Base-by-base conservation (phyloP, 2,329 filamentous ascomycete genomes). In the Colletotrichum caudatum region DNA sequence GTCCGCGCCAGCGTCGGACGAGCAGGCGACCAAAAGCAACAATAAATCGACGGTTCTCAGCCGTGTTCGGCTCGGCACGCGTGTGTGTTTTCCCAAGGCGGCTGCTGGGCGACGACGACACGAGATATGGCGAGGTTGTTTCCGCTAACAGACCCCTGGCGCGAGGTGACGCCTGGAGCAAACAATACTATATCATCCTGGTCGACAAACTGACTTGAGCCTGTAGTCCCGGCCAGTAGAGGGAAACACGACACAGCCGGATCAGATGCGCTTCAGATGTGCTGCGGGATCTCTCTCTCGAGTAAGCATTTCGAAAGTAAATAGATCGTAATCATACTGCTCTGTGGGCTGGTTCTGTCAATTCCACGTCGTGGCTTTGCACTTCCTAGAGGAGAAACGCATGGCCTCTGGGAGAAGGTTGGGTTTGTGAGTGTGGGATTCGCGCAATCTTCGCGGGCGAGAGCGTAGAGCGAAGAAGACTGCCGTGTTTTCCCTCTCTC, bases 401-500 rank as follows among this genome's bases (percentile, higher is more conserved):
- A 3, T 48, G 44, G 44, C 20, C 20, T 48, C 8, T 3, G 4
- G 18, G 7, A 46, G 3, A 7, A n/a, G 4, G 20, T n/a, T n/a
- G 44, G 11, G n/a, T n/a, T 48, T 12, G 46, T 11, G 7, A 23
- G 7, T 8, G 3, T 8, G 44, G 20, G 9, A 48, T 48, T 48
- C 46, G 12, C 8, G 5, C 20, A 8, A 7, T 5, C 3, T n/a
- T 4, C 20, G 1, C 8, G 44, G 18, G 9, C 18, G 8, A n/a
- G 8, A 11, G 9, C 46, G 23, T n/a, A 20, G 6, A 5, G n/a
- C 46, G 46, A 20, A 18, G 41, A 44, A 44, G 4, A 3, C n/a
- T 2, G n/a, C 5, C 23, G 44, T 5, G 1, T 48, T 9, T n/a
- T 0, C 44, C 9, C n/a, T n/a, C n/a, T 12, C 8, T 12, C 1